Evolutionary conservation across 108 stramenopile genomes (phyloP).

Genomic region (Cyclotella cryptica): DNA sequence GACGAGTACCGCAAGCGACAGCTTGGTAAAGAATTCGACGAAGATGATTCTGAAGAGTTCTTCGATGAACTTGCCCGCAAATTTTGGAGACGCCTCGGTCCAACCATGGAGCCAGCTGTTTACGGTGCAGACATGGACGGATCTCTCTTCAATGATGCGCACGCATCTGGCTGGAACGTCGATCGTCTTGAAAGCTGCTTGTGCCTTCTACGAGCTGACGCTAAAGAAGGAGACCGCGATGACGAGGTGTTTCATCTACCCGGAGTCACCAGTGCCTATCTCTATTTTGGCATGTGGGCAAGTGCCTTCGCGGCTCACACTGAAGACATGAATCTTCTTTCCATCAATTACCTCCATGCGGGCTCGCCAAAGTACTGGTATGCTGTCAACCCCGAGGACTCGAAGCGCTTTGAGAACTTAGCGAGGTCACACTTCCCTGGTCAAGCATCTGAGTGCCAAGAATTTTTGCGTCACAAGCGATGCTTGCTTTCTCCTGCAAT

Average conservation of each 20-base stretch:
- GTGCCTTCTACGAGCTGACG: slow-evolving; percentile 51
- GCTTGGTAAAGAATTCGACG: slow-evolving; percentile 57
- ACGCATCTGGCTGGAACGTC: slow-evolving; percentile 90
- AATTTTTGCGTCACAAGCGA: slow-evolving; percentile 98
- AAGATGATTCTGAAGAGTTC: slow-evolving; percentile 48
- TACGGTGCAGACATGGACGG: slow-evolving; percentile 98
- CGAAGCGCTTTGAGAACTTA: slow-evolving; percentile 85
- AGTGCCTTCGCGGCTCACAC: slow-evolving; percentile 93
- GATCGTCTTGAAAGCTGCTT: slow-evolving; percentile 65
- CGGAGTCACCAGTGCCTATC: slow-evolving; percentile 88
- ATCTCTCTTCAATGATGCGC: slow-evolving; percentile 84
- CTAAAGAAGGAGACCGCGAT: slow-evolving; percentile 38
- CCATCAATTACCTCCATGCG: slow-evolving; percentile 97
- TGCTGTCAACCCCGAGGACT: slow-evolving; percentile 80
- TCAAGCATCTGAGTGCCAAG: slow-evolving; percentile 70
- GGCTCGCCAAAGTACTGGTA: slow-evolving; percentile 99
- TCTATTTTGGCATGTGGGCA: slow-evolving; percentile 93
- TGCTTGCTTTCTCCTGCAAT: slow-evolving; percentile 86
- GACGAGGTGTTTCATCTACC: slow-evolving; percentile 69
- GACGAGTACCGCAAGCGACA: slow-evolving; percentile 79
- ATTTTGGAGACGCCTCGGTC: slow-evolving; percentile 94
- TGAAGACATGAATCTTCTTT: slow-evolving; percentile 98
- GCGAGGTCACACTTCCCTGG: slow-evolving; percentile 81
- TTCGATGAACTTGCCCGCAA: slow-evolving; percentile 81
- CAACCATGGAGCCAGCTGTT: slow-evolving; percentile 87